A percentile compares a stretch with the other conserved stretches of the same genome.
Evolutionary conservation across 768 basidiomycete genomes (phyloP).

Genomic region (Trametes elegans): DNA sequence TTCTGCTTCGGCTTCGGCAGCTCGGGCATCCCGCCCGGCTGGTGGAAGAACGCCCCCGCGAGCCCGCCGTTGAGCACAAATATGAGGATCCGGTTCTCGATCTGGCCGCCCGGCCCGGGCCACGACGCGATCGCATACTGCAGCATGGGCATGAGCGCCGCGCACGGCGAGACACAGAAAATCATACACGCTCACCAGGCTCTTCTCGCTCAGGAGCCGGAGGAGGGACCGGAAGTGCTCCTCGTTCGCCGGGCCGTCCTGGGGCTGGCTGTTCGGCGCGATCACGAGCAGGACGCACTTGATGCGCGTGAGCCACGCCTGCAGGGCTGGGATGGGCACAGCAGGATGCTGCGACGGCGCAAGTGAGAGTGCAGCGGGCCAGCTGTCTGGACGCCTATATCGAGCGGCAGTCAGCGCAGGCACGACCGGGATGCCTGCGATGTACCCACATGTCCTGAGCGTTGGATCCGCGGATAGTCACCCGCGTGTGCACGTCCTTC

Average conservation of each 20-base stretch:
- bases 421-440: not conserved
- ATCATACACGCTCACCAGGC: constrained; percentile 46
- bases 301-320: constrained; percentile 44
- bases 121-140: constrained; percentile 56
- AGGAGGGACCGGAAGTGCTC: constrained; percentile 41
- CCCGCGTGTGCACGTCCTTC: constrained; percentile 46
- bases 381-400: constrained; percentile 48
- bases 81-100: constrained; percentile 47
- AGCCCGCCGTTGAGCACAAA: constrained; percentile 40
- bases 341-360: constrained; percentile 40
- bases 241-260: constrained; percentile 42
- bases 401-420: not conserved
- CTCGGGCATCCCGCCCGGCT: constrained; percentile 48
- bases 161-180: not conserved
- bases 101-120: constrained; percentile 40
- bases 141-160: not conserved
- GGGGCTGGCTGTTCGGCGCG: constrained; percentile 28
- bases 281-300: constrained; percentile 40
- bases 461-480: constrained; percentile 30
- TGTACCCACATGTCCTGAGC: constrained; percentile 35
- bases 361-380: constrained; percentile 49
- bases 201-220: constrained; percentile 40
- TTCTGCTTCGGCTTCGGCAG: constrained; percentile 33
- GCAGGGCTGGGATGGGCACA: constrained; percentile 40
- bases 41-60: constrained; percentile 50